Conservation (phyloP, 2,329 filamentous ascomycete species). For the Balansia obtecta region DNA sequence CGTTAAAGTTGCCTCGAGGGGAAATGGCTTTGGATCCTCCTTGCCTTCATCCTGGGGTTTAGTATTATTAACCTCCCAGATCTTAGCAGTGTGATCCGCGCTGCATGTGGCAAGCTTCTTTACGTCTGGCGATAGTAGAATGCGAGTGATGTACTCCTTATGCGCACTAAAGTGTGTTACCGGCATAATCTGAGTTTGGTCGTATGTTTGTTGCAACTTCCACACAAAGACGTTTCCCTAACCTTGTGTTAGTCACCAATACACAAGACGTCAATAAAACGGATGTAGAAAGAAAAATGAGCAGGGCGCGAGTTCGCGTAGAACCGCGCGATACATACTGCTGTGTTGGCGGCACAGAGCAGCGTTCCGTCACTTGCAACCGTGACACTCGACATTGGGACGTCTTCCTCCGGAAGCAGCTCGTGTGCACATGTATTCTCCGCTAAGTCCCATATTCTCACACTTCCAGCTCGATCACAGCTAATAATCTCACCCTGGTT, state of each 20-base stretch:
- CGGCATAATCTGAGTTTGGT: constrained; percentile 73
- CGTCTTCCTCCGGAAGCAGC: constrained; percentile 90
- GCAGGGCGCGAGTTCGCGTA: too few relatives aligned
- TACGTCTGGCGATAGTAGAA: constrained; percentile 84
- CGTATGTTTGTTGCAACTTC: constrained; percentile 75
- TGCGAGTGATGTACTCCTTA: constrained; percentile 83
- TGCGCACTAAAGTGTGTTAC: constrained; percentile 85
- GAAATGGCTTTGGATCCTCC: constrained; percentile 47
- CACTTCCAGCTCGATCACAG: constrained; percentile 84
- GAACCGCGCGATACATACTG: constrained; percentile 37
- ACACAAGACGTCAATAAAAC: too few relatives aligned
- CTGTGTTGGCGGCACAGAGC: constrained; percentile 86
- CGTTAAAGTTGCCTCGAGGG: constrained; percentile 74
- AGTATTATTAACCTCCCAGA: constrained; percentile 81
- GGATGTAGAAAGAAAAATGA: too few relatives aligned
- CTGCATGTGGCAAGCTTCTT: constrained; percentile 90
- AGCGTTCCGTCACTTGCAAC: constrained; percentile 90
- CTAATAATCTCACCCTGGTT: constrained; percentile 98
- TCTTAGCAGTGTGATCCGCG: constrained; percentile 86
- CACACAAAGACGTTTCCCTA: constrained; percentile 96
- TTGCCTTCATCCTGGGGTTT: constrained; percentile 28
- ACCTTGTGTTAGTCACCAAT: background rate
- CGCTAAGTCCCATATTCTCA: constrained; percentile 90
- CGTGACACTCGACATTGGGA: constrained; percentile 86
- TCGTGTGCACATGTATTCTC: constrained; percentile 97